Evolutionary conservation across 2,329 filamentous ascomycete species (phyloP).

Genomic region (Phaeosphaeria sp.): DNA sequence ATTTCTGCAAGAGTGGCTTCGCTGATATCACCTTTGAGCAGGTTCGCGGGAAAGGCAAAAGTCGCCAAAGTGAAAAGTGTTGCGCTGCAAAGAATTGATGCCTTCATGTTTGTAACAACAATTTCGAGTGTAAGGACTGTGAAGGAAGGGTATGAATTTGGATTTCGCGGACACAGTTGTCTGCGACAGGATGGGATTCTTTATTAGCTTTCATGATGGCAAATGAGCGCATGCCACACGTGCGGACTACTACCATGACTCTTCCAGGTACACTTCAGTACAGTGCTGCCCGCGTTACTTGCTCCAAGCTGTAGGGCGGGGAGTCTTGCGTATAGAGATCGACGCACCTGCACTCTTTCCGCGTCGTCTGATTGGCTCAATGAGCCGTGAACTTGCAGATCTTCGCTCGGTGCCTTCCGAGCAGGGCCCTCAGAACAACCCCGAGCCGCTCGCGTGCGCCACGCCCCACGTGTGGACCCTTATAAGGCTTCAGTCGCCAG

Average conservation of each 20-base stretch:
- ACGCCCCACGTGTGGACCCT: neutral
- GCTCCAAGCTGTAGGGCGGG: neutral
- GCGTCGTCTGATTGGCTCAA: neutral
- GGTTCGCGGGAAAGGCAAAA: constrained; percentile 18
- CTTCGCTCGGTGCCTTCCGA: neutral
- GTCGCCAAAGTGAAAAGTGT: constrained; percentile 14
- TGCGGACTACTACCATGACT: neutral
- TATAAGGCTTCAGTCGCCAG: neutral
- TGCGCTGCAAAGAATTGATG: constrained; percentile 14
- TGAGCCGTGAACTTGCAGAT: neutral
- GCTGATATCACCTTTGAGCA: constrained; percentile 18
- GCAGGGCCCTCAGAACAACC: neutral
- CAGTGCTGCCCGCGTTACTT: neutral
- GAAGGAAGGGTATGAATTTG: neutral
- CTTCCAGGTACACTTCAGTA: neutral
- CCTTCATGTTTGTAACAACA: constrained; percentile 13
- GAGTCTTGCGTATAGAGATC: neutral
- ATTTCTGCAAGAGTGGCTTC: constrained; percentile 14
- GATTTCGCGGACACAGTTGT: neutral
- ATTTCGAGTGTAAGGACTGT: neutral
- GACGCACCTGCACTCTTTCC: neutral
- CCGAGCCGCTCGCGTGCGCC: neutral
- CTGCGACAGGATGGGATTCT: neutral
- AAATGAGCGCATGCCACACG: neutral
- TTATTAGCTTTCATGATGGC: neutral